Evolutionary conservation across 768 basidiomycete species (phyloP).

Genomic region (Scleroderma bovista): DNA sequence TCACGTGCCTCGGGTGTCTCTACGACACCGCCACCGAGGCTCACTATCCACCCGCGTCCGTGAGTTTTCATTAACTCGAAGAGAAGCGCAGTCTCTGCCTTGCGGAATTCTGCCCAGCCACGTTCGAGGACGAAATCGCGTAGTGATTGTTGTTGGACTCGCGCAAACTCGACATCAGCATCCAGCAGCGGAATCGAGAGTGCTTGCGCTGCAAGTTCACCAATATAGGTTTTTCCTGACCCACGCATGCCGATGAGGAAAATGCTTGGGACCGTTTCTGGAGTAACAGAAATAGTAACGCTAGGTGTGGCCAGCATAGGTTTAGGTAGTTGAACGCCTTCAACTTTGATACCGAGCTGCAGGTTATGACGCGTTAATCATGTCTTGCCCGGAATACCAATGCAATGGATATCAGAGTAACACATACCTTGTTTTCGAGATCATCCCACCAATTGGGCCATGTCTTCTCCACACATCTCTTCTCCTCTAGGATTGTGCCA

Average conservation of each 20-base stretch:
- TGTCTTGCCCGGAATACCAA: background rate
- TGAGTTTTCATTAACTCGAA: constrained; percentile 56
- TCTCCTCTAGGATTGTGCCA: constrained; percentile 87
- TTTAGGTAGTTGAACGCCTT: constrained; percentile 71
- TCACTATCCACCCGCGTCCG: constrained; percentile 65
- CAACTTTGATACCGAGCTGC: constrained; percentile 84
- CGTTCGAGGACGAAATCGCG: constrained; percentile 73
- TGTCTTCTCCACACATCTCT: constrained; percentile 97
- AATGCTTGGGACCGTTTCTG: constrained; percentile 49
- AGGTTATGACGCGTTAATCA: background rate
- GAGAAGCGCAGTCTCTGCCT: constrained; percentile 66
- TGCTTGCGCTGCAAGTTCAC: constrained; percentile 65
- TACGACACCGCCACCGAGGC: constrained; percentile 92
- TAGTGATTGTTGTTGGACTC: constrained; percentile 54
- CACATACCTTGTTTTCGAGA: constrained; percentile 80
- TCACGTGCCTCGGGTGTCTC: constrained; percentile 76
- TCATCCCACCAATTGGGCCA: constrained; percentile 99
- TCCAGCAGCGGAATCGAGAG: constrained; percentile 77
- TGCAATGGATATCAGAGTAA: background rate
- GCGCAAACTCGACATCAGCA: constrained; percentile 75
- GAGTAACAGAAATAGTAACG: constrained; percentile 30
- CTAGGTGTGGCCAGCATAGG: constrained; percentile 33
- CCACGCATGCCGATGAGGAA: constrained; percentile 95
- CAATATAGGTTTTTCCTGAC: constrained; percentile 89
- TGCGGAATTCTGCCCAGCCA: constrained; percentile 90